Evolutionary conservation across 139 green algal genomes (phyloP), one percentile per base, ranked within the genome.

Genomic region (Spirogloea muscicola): DNA sequence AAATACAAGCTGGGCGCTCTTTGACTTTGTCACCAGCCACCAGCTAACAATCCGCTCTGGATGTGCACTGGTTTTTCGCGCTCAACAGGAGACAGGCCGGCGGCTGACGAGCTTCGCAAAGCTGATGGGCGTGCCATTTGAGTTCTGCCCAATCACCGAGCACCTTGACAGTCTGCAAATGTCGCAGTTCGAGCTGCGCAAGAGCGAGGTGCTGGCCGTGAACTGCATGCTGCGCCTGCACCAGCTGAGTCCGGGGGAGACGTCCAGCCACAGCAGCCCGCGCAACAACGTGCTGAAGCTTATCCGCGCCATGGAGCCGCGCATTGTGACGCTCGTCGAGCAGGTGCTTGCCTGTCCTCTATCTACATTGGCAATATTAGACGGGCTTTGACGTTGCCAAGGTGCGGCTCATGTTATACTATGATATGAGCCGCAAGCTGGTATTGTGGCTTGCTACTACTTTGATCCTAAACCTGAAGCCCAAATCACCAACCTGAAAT

Each of bases 61-160:
- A n/a, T n/a, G n/a, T n/a, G n/a, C n/a, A n/a, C n/a, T n/a, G n/a
- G n/a, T n/a, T n/a, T n/a, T n/a, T n/a, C n/a, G n/a, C n/a, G n/a
- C n/a, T n/a, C n/a, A n/a, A n/a, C 44, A 71, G 62, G 62, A 71
- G 29, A 71, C 62, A 31, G 62, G 62, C 29, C 27, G 62, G 44
- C 43, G 62, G 27, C 44, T 71, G 27, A 43, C 43, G 7, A 21
- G 29, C 25, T 71, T 71, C 25, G 43, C 62, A 3, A 2, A 39
- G 44, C 25, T 71, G 44, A 71, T 71, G 13, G 62, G 62, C 21
- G 62, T 71, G 43, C 62, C 62, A 9, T 71, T 71, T 71, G 62
- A 71, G 44, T 71, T 71, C 29, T 63, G 29, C 29, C 43, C 62
- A 7, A 37, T 71, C 43, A 71, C 62, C 13, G 62, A 71, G n/a